Base-by-base conservation (phyloP, 129 eudicot species). In the Helianthus tuberosus region DNA sequence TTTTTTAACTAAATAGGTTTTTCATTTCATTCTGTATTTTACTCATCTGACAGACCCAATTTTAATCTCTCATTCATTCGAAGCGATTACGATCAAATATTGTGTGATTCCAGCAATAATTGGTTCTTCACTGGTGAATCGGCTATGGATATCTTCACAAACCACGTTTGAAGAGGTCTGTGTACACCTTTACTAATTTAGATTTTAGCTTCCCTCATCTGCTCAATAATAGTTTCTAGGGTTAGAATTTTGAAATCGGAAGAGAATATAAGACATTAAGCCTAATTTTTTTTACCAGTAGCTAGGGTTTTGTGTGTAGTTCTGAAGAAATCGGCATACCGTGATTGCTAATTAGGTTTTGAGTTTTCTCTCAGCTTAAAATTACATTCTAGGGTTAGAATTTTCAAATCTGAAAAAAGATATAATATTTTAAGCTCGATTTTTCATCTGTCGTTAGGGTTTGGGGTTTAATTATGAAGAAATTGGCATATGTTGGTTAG, bases 91-190 rank as follows among this genome's bases (percentile, higher is more conserved):
- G n/a, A 1, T 10, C 49, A 39, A 20, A 55, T 38, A 23, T 20
- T 43, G 66, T 71, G 14, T 55, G 55, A 57, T 57, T 43, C 23
- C 25, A 43, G 5, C 76, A 72, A 23, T 0, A 48, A 13, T 73
- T 3, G 46, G 38, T 9, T 73, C 4, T 73, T 47, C 38, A 1
- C 61, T 48, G 23, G 49, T 29, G 60, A 61, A 14, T 73, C 61
- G 48, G 59, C 69, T 4, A 41, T 41, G 44, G 5, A 57, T 58
- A 57, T 43, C 67, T 23, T 58, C 76, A 23, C 12, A 5, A 72
- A 53, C 25, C 7, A 32, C 64, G 69, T 17, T 52, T 74, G 68
- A 64, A 62, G 64, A 65, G 79, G 79, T 75, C 13, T 65, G 48
- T 41, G 14, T 65, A 55, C 25, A 55, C 39, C 13, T 64, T 39